A percentile compares a stretch with the other conserved stretches of the same genome.
Conservation (phyloP, 2,329 filamentous ascomycete species). For the Pseudogymnoascus sp. region DNA sequence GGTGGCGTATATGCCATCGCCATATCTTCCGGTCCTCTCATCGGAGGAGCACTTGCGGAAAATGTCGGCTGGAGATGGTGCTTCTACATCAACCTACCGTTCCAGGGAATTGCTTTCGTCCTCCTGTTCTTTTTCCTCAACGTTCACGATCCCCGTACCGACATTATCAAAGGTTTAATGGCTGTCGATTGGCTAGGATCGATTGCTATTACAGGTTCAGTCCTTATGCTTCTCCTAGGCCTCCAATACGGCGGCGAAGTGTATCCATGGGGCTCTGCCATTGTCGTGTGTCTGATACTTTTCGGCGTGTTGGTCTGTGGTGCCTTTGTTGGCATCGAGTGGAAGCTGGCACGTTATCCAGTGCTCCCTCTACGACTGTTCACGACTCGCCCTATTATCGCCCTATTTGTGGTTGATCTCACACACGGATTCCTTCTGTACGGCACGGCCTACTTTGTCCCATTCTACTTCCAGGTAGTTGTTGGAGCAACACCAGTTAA, state of each 20-base stretch:
- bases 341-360: slow-evolving; percentile 52
- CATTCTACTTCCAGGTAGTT: slow-evolving; percentile 74
- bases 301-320: slow-evolving; percentile 47
- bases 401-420: slow-evolving; percentile 59
- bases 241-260: slow-evolving; percentile 45
- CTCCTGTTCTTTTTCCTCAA: slow-evolving; percentile 54
- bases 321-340: slow-evolving; percentile 44
- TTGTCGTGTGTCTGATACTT: slow-evolving; percentile 67
- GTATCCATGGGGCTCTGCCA: slow-evolving; percentile 57
- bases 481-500: slow-evolving; percentile 60
- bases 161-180: slow-evolving; percentile 11
- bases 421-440: slow-evolving; percentile 51
- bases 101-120: slow-evolving; percentile 47
- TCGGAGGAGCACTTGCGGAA: slow-evolving; percentile 56
- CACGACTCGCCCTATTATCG: slow-evolving; percentile 54
- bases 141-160: slow-evolving; percentile 39
- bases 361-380: slow-evolving; percentile 70
- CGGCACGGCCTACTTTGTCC: slow-evolving; percentile 34
- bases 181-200: slow-evolving; percentile 11
- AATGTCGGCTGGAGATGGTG: slow-evolving; percentile 54
- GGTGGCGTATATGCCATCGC: slow-evolving; percentile 57
- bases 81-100: slow-evolving; percentile 42
- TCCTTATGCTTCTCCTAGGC: slow-evolving; percentile 62
- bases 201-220: slow-evolving; percentile 54
- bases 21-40: slow-evolving; percentile 50